Evolutionary conservation across 352 stramenopile species (phyloP).

Genomic region (Phytopythium chamaehyphon): DNA sequence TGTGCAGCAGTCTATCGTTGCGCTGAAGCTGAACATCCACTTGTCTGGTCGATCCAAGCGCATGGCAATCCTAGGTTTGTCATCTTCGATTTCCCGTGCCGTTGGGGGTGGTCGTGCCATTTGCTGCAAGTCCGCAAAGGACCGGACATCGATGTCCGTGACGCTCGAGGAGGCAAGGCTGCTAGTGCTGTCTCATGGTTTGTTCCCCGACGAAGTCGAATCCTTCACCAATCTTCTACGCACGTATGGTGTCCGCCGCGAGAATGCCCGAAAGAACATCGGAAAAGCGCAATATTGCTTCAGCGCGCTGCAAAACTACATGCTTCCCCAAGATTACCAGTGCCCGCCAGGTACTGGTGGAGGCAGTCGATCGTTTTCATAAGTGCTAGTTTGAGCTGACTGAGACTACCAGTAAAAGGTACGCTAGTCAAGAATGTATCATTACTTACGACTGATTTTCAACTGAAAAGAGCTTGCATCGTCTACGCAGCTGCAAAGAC

Average conservation of each 20-base stretch:
- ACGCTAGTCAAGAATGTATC: conserved; percentile 17
- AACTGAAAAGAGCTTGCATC: background rate
- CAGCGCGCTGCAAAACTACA: conserved; percentile 76
- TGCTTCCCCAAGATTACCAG: conserved; percentile 74
- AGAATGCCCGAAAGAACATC: conserved; percentile 88
- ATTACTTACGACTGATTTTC: conserved; percentile 6
- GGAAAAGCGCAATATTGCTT: conserved; percentile 84
- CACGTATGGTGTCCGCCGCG: conserved; percentile 70
- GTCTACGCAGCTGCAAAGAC: too few relatives aligned
- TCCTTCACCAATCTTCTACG: conserved; percentile 62
- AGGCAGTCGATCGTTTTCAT: conserved; percentile 58
- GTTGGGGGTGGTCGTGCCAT: conserved; percentile 90
- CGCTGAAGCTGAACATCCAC: conserved; percentile 38
- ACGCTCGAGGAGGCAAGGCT: conserved; percentile 91
- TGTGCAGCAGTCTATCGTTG: conserved; percentile 27
- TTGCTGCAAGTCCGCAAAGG: conserved; percentile 97
- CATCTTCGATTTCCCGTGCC: conserved; percentile 57
- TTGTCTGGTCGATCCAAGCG: conserved; percentile 59
- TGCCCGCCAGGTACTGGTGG: conserved; percentile 79
- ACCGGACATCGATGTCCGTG: conserved; percentile 96
- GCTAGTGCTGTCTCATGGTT: conserved; percentile 48
- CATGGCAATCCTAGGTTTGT: conserved; percentile 78
- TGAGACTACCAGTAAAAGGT: too few relatives aligned
- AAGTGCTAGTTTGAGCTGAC: conserved; percentile 4
- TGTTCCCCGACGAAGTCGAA: conserved; percentile 46